These are phyloP conservation scores for Neonectria hederae DNA, from an alignment of 2,329 filamentous ascomycete species.

Conservation along the genomic window DNA sequence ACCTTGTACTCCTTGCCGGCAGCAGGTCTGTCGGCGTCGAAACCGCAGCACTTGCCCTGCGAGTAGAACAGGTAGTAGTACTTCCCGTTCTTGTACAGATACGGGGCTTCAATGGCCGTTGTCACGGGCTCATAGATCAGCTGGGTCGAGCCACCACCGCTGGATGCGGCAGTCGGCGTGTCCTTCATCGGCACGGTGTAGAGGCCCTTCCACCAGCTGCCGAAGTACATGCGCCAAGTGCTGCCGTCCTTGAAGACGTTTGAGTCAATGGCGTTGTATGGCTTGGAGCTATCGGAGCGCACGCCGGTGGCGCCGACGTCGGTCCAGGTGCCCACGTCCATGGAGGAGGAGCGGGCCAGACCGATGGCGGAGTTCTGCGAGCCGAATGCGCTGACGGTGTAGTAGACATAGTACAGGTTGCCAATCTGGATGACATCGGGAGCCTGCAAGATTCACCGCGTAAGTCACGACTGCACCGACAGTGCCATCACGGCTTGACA, in stretches of 20 bases:
- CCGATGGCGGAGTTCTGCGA: slow-evolving; percentile 71
- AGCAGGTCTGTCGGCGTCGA: slow-evolving; percentile 60
- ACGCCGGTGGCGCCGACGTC: slow-evolving; percentile 67
- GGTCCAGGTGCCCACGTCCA: slow-evolving; percentile 66
- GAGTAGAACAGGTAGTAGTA: slow-evolving; percentile 75
- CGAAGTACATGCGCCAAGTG: slow-evolving; percentile 66
- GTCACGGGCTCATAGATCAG: slow-evolving; percentile 56
- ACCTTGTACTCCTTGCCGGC: slow-evolving; percentile 71
- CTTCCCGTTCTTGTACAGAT: slow-evolving; percentile 61
- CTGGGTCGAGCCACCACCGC: slow-evolving; percentile 40
- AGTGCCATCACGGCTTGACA: neutral
- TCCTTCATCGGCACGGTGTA: slow-evolving; percentile 64
- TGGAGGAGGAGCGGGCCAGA: slow-evolving; percentile 54
- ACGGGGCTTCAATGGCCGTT: slow-evolving; percentile 66
- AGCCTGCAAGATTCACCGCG: slow-evolving; percentile 8
- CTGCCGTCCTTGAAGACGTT: slow-evolving; percentile 59
- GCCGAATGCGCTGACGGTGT: slow-evolving; percentile 70
- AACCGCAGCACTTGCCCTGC: slow-evolving; percentile 68
- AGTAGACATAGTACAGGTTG: slow-evolving; percentile 72
- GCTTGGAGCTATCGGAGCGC: slow-evolving; percentile 52
- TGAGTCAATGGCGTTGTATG: slow-evolving; percentile 70
- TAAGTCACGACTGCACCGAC: neutral
- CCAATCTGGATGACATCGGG: slow-evolving; percentile 53
- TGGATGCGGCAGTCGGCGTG: slow-evolving; percentile 42
- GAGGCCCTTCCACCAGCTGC: slow-evolving; percentile 74